Evolutionary conservation across 768 basidiomycete species (phyloP), one percentile per base, ranked within the genome.

Genomic region (Amanita exitialis): DNA sequence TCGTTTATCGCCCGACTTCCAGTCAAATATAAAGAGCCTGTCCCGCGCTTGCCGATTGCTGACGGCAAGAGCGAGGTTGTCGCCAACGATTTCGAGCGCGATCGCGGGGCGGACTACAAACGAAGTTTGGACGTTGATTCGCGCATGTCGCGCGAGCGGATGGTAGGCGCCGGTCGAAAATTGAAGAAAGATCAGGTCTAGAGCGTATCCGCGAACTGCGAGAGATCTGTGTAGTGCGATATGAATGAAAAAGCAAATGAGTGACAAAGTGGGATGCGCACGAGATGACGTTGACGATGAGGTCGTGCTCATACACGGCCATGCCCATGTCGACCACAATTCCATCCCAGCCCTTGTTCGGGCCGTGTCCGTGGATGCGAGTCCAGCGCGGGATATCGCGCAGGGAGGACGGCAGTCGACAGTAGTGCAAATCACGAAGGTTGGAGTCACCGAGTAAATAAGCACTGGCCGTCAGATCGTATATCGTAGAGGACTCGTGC

Each of bases 1-100:
- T 51, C 64, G 63, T 3, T 69, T 52, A 6, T 54, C 55, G 4
- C 69, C 70, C 0, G 64, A 69, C 54, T 62, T 64, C 76, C 76
- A 78, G 23, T 76, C 63, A 49, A 64, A 75, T 1, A 76, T 59
- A 44, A 66, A 74, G 15, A 78, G 57, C 3, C 56, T 55, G 49
- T 73, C 67, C 4, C 57, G 41, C 0, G 30, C 27, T 1, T 44
- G 39, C 20, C 58, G 54, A 21, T 53, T 57, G 44, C 46, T 59
- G 3, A 70, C 61, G 5, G 72, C 58, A 1, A 77, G 63, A 1
- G 72, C 70, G 2, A 76, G 59, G 53, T 71, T 60, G 9, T 71
- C 65, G 13, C 74, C 75, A 10, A 74, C 73, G 38, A 74, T 70
- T 53, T 75, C 74, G 27, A 76, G 64, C 9, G 67, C 67, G n/a